phyloP scores from a whole-genome alignment of 2,329 filamentous ascomycete species.

The Alternaria sp. region DNA sequence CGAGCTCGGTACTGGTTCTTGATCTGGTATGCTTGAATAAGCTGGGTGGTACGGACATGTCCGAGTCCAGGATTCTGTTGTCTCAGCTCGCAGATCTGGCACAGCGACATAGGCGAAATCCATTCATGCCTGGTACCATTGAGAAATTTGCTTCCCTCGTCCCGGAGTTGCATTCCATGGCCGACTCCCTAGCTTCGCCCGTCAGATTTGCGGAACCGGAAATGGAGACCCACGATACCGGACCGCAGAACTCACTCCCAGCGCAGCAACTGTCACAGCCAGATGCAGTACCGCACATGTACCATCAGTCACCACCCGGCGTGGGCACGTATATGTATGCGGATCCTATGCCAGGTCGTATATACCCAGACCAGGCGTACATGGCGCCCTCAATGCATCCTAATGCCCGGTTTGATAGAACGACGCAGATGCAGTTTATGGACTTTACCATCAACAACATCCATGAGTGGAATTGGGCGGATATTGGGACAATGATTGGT shows the following conservation, averaged over 20 bases:
- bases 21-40: constrained; percentile 44
- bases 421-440: constrained; percentile 44
- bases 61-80: constrained; percentile 41
- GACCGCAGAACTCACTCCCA: constrained; percentile 5
- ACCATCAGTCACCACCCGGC: constrained; percentile 30
- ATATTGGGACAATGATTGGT: constrained; percentile 38
- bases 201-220: constrained; percentile 13
- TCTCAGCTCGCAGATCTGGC: constrained; percentile 45
- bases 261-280: constrained; percentile 18
- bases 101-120: constrained; percentile 39
- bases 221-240: constrained; percentile 4
- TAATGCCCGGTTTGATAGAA: constrained; percentile 32
- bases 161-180: constrained; percentile 46
- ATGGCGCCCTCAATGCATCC: constrained; percentile 18
- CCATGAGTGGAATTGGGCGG: constrained; percentile 45
- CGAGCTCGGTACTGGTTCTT: constrained; percentile 48
- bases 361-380: constrained; percentile 30
- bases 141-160: constrained; percentile 47
- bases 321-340: constrained; percentile 41
- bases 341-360: constrained; percentile 29
- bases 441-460: constrained; percentile 46
- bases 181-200: constrained; percentile 28
- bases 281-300: constrained; percentile 24
- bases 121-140: constrained; percentile 48
- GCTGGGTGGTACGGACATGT: constrained; percentile 20